These are phyloP conservation scores for Diplocarpon rosae DNA, from an alignment of 2,329 filamentous ascomycete genomes.

Conservation along the genomic window DNA sequence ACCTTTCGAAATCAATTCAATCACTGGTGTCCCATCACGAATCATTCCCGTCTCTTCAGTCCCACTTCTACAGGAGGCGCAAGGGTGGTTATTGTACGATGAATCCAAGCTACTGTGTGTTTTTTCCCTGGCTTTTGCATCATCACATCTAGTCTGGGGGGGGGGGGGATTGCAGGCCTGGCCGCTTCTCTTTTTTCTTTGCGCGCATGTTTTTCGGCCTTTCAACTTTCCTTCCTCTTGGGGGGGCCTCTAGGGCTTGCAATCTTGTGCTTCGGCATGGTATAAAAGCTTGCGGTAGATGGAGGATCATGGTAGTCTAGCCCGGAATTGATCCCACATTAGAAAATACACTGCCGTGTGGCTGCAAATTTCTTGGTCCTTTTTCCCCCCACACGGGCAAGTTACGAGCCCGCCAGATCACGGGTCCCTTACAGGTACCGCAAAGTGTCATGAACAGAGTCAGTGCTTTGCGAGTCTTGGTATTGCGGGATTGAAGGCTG, in stretches of 20 bases:
- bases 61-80: conserved; percentile 27
- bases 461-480: background rate
- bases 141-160: conserved; percentile 17
- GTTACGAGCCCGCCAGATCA: background rate
- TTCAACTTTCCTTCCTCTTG: conserved; percentile 23
- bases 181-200: conserved; percentile 16
- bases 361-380: background rate
- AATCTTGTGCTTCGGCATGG: conserved; percentile 27
- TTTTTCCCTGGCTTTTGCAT: conserved; percentile 24
- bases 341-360: conserved; percentile 17
- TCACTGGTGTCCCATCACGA: conserved; percentile 24
- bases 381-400: background rate
- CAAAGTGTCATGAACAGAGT: background rate
- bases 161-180: conserved; percentile 15
- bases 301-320: conserved; percentile 29
- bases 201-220: conserved; percentile 20
- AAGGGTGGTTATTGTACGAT: conserved; percentile 29
- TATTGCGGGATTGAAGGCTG: no score
- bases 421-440: background rate
- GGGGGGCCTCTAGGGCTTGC: conserved; percentile 25
- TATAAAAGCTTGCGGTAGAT: conserved; percentile 29
- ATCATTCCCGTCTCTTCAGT: conserved; percentile 26
- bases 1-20: conserved; percentile 23
- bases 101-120: conserved; percentile 22
- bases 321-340: conserved; percentile 29